Evolutionary conservation across 1,139 yeast species (phyloP), one percentile per base, ranked within the genome.

Genomic region (Saccharomyces hybrid): DNA sequence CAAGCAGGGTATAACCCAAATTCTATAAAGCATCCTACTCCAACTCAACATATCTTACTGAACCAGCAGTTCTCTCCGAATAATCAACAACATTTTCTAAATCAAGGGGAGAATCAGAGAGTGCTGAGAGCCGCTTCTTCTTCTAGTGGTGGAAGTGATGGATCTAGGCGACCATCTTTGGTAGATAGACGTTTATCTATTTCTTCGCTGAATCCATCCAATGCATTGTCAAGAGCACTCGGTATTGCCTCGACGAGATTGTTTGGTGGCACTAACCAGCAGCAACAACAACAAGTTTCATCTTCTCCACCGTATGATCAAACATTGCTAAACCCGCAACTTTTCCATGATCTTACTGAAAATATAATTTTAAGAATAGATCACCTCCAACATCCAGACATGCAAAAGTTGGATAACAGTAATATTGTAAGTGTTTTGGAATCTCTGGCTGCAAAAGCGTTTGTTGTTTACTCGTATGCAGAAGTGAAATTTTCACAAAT

Each of bases 401-500:
- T 54, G n/a, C 41, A 47, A 7, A 54, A 57, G 53, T 52, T 63
- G 58, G 61, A 61, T 59, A 57, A 55, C 56, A 54, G 55, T 58
- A 52, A 57, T 7, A 73, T 82, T 29, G 69, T 82, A 14, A 65
- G 72, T 50, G 78, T 77, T 54, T 74, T 93, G 56, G 97, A 91
- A 68, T 78, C 83, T 2, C 73, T 89, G 52, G 89, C 96, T 3
- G 89, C 96, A 1, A 89, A 89, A 72, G 89, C 97, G 0, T 95
- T 89, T 68, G 96, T 95, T 0, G 84, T 93, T 23, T 84, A 85
- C 61, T 75, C 90, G 44, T 90, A 86, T 74, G 98, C 98, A 0
- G 97, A 90, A 61, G 91, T 90, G 27, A 93, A 93, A 70, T 89
- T 85, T 65, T 78, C 86, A 51, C 97, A 91, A 70, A 75, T 90